A percentile compares a stretch with the other conserved stretches of the same genome.
These are phyloP conservation scores for Synchytrium microbalum DNA, from an alignment of 371 early-diverging fungal species.

Conservation along the genomic window DNA sequence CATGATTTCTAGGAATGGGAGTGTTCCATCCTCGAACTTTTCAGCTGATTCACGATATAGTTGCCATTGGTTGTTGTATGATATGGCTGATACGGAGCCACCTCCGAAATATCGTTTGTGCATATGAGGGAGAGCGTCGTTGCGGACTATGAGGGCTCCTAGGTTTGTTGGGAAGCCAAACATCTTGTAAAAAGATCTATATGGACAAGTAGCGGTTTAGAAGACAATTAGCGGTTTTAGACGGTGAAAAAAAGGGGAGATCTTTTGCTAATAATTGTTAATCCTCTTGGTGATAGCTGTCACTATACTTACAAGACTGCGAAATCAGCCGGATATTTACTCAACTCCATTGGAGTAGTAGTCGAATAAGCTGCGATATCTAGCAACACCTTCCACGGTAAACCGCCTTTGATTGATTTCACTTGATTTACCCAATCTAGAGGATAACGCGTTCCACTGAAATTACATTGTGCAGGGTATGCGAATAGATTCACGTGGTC, in stretches of 20 bases:
- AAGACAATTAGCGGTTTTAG: no score
- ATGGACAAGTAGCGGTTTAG: background rate
- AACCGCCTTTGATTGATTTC: background rate
- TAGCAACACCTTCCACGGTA: conserved; percentile 42
- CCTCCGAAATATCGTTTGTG: conserved; percentile 54
- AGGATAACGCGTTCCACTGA: conserved; percentile 57
- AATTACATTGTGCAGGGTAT: conserved; percentile 73
- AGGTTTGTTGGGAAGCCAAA: conserved; percentile 74
- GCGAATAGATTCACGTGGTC: conserved; percentile 44
- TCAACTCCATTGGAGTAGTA: conserved; percentile 41
- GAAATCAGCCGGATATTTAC: conserved; percentile 50
- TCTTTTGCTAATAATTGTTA: background rate
- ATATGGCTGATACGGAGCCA: conserved; percentile 44
- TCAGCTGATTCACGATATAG: background rate
- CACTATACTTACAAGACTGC: conserved; percentile 39
- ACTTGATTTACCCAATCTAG: conserved; percentile 36
- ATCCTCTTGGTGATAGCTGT: no score
- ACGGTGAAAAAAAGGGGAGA: background rate
- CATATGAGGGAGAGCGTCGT: conserved; percentile 28
- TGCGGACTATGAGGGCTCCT: conserved; percentile 57
- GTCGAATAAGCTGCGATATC: conserved; percentile 60
- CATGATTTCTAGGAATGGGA: conserved; percentile 58
- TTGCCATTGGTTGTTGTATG: conserved; percentile 6
- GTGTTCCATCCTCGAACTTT: conserved; percentile 58
- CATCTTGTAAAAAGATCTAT: conserved; percentile 62